Base-by-base conservation (phyloP, 768 basidiomycete species). In the Pisolithus microcarpus region DNA sequence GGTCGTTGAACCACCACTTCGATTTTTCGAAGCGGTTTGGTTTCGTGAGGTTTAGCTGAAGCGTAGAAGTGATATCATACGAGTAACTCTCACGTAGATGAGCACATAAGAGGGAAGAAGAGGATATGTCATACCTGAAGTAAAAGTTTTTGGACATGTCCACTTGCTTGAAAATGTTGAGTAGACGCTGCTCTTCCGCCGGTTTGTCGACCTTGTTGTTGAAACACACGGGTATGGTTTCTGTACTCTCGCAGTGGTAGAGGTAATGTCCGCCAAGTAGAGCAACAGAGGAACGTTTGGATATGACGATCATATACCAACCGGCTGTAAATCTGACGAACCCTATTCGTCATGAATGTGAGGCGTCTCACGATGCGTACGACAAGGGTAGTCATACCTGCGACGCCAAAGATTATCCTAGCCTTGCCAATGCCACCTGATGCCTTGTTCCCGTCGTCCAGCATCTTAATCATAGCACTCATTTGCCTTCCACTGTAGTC, bases 61-160 rank as follows among this genome's bases (percentile, higher is more conserved):
- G 75, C 0, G 92, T 91, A n/a, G 91, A 94, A 2, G 95, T 96
- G 21, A 98, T 72, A 64, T 98, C 95, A 69, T 99, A 99, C 0
- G 94, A 91, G 64, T 97, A 93, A 57, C 93, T 95, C 4, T 37
- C 19, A 31, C 19, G 34, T 30, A 8, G 16, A 26, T 55, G 28
- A 56, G 50, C 16, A 40, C 50, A 30, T 11, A 26, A 19, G 5
- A 37, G 34, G 7, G 18, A 19, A 40, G 1, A 7, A 1, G 19
- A 30, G 5, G 31, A 48, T 34, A 52, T 26, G 52, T 7, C 64
- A 34, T 56, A 91, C 91, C 90, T 93, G 70, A 97, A 97, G 70
- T 97, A 99, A 65, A 98, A 98, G 71, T 98, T 97, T 71, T 97
- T 97, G n/a, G 87, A 85, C 78, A 98, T 82, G 62, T 99, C 95